Evolutionary conservation across 495 filamentous ascomycete genomes (phyloP).

Genomic region (Aspergillus steynii): DNA sequence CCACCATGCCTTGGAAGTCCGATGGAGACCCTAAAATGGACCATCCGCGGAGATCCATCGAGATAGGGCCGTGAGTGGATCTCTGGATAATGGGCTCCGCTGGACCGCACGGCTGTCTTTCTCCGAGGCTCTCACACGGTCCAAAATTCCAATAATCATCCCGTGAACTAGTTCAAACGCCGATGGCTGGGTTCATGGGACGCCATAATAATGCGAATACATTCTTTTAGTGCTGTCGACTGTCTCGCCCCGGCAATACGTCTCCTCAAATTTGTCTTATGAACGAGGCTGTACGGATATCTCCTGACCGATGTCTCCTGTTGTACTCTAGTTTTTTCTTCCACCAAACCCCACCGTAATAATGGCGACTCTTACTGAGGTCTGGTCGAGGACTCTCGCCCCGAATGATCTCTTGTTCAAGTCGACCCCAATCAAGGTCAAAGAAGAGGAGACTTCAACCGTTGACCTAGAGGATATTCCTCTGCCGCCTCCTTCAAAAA

Average conservation of each 20-base stretch:
- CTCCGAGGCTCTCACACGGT: not conserved
- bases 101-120: not conserved
- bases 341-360: not conserved
- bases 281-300: not conserved
- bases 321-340: not conserved
- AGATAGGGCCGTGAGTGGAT: not conserved
- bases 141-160: not conserved
- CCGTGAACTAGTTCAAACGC: not conserved
- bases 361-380: constrained; percentile 34
- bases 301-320: not conserved
- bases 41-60: not conserved
- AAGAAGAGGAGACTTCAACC: constrained; percentile 30
- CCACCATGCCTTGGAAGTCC: not conserved
- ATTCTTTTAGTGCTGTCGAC: not conserved
- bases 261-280: not conserved
- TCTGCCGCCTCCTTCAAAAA: constrained; percentile 68
- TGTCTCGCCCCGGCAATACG: not conserved
- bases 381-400: constrained; percentile 22
- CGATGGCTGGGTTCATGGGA: not conserved
- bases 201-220: not conserved
- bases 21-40: not conserved
- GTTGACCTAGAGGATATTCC: constrained; percentile 51
- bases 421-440: constrained; percentile 27
- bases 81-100: not conserved
- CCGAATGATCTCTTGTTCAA: constrained; percentile 24